These are phyloP conservation scores for Fistulinella staudtii DNA, from an alignment of 1,284 basidiomycete species.

Conservation along the genomic window DNA sequence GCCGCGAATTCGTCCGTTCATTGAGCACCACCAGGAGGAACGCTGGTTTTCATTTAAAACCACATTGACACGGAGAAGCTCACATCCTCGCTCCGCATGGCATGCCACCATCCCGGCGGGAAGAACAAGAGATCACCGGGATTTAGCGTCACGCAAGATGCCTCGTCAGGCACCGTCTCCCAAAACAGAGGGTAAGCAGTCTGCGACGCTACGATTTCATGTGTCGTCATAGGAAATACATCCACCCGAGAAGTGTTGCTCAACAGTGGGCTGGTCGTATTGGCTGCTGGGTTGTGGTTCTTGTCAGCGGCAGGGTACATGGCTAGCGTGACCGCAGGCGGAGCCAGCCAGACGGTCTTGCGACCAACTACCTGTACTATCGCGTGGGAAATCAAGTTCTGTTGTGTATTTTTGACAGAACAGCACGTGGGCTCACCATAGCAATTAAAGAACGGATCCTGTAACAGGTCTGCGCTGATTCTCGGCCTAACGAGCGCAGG, in stretches of 20 bases:
- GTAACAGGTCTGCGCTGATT: constrained; percentile 6
- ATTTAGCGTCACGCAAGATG: constrained; percentile 61
- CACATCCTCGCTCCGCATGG: constrained; percentile 75
- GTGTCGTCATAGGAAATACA: constrained; percentile 53
- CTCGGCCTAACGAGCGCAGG: constrained; percentile 1
- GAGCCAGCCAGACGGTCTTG: constrained; percentile 93
- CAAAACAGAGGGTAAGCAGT: constrained; percentile 48
- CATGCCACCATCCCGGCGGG: constrained; percentile 93
- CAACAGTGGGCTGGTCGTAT: constrained; percentile 41
- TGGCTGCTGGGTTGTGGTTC: constrained; percentile 38
- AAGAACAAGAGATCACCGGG: constrained; percentile 86
- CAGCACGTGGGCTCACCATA: constrained; percentile 54
- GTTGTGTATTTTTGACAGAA: background rate
- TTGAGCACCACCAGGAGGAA: constrained; percentile 22
- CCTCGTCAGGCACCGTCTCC: constrained; percentile 56
- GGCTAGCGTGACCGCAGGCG: constrained; percentile 43
- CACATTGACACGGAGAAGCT: constrained; percentile 82
- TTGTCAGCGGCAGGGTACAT: constrained; percentile 28
- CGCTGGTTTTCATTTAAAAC: constrained; percentile 50
- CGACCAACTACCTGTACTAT: constrained; percentile 83
- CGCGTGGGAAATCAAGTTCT: constrained; percentile 7
- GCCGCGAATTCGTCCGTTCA: constrained; percentile 5
- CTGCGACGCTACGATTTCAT: constrained; percentile 18
- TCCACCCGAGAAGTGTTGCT: constrained; percentile 68
- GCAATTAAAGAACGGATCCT: constrained; percentile 94